Percentiles rank a stretch among this genome's conserved stretches.
Evolutionary conservation across 129 eudicot species (phyloP).

Genomic region (Logfia minima): DNA sequence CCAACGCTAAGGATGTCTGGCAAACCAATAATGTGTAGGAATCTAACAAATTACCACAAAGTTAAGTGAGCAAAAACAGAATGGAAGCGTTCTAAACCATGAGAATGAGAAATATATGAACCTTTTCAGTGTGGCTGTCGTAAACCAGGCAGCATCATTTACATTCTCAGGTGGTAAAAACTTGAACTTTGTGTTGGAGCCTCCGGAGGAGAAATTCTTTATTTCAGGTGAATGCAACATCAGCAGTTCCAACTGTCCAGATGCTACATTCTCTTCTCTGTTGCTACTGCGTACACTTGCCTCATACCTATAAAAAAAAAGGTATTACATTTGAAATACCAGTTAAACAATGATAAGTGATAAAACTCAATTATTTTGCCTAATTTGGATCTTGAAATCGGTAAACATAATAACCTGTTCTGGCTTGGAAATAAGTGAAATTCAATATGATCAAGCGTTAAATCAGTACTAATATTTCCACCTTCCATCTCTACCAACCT

Average conservation of each 20-base stretch:
- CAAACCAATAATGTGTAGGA: slow-evolving; percentile 56
- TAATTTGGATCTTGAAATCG: not conserved
- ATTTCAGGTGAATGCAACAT: slow-evolving; percentile 52
- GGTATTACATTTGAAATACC: not conserved
- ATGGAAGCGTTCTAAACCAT: not conserved
- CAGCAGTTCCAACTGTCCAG: slow-evolving; percentile 69
- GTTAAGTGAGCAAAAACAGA: slow-evolving; percentile 1
- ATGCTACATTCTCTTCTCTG: slow-evolving; percentile 51
- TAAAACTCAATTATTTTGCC: not conserved
- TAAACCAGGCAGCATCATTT: slow-evolving; percentile 59
- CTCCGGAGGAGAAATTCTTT: slow-evolving; percentile 47
- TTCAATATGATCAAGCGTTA: slow-evolving; percentile 57
- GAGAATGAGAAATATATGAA: slow-evolving; percentile 24
- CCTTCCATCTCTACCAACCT: slow-evolving; percentile 59
- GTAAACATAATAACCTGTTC: slow-evolving; percentile 56
- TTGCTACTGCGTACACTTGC: slow-evolving; percentile 46
- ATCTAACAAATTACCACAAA: slow-evolving; percentile 42
- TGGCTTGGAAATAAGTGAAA: slow-evolving; percentile 60
- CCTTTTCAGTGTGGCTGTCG: slow-evolving; percentile 71
- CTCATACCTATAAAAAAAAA: slow-evolving; percentile 57
- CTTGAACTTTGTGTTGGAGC: slow-evolving; percentile 51
- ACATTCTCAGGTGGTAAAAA: slow-evolving; percentile 44
- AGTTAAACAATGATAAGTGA: not conserved
- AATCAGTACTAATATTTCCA: slow-evolving; percentile 49
- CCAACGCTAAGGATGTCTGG: slow-evolving; percentile 44